Base-by-base conservation (phyloP, 371 early-diverging fungal species). In the Cokeromyces recurvatus region DNA sequence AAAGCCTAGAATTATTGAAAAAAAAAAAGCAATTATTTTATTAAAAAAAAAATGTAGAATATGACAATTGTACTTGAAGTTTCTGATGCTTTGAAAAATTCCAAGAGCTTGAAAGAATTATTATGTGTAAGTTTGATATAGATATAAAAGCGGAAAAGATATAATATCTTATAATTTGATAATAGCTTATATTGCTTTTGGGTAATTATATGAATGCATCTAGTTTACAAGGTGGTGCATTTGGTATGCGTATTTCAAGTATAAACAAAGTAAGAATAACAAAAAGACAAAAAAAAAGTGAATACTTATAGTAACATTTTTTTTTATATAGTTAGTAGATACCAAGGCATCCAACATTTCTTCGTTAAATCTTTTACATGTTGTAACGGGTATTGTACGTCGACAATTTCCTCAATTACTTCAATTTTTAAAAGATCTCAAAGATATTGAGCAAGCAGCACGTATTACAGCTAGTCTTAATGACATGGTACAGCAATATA, bases 141-240 rank as follows among this genome's bases (percentile, higher is more conserved):
- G 29, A 7, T 5, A 27, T 27, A 27, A 27, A 27, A 27, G 29
- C 5, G 29, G 11, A 7, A 27, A 34, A 34, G 4, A 34, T 34
- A 9, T 34, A 34, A 4, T 34, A 4, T 11, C 14, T 11, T 29
- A 14, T 11, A n/a, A 4, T 34, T n/a, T 11, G 4, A 9, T 34
- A 34, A 9, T 57, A 45, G 64, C 57, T 59, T 11, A 66, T 80
- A 38, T 56, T 80, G 14, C 48, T 72, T 2, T 35, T 80, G 6
- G 81, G 81, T 19, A 80, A 80, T 52, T 80, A 60, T 42, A 78
- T 80, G 81, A 80, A 80, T 45, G 72, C 65, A 2, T 54, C 64
- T 14, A 69, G 65, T 40, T 49, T 70, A 38, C 72, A 73, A 43
- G 81, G 81, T 11, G 73, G 74, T 32, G 81, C 81, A 0, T 79